Base-by-base conservation (phyloP, 1,284 basidiomycete genomes). In the Ustilago shanxiensis region DNA sequence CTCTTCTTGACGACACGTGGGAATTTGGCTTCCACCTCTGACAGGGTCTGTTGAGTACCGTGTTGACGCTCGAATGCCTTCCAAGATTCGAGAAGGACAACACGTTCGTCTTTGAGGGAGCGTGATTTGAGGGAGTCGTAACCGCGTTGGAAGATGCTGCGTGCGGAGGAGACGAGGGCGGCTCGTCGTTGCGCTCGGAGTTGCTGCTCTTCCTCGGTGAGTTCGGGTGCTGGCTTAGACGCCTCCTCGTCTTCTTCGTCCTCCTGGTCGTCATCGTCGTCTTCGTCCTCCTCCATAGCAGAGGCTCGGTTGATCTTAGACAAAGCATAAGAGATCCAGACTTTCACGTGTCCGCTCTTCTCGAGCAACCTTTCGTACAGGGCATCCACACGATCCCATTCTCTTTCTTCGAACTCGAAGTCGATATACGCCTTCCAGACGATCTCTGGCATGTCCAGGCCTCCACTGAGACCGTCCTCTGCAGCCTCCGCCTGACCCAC, bases 391-490 rank as follows among this genome's bases (percentile, higher is more conserved):
- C 90, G 90, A 73, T 93, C 93, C 65, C 95, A 91, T 83, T 98
- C 95, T 75, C 95, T 93, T 86, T 97, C 95, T 66, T 95, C 94
- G 78, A 94, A 92, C 87, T 96, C 95, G 79, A 95, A 95, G 87
- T 99, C 96, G 87, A 99, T 95, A 87, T 95, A 99, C 4, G 94
- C 93, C 86, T 89, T 88, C 83, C 86, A 87, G 0, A 98, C 89
- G 13, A 98, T 89, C 87, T 99, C 97, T 2, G 97, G 97, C 95
- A 98, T 98, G 65, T 97, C 95, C 45, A 99, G 89, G 0, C 79
- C 82, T n/a, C 92, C 91, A 0, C 90, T 87, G 8, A 63, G 5
- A 1, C 55, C 51, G 8, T 64, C 52, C 5, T 67, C 63, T 9
- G 31, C 79, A 0, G 54, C 45, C 31, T 79, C 80, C 4, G 77